phyloP scores from a whole-genome alignment of 2,329 filamentous ascomycete genomes.

The Exophiala sp. region DNA sequence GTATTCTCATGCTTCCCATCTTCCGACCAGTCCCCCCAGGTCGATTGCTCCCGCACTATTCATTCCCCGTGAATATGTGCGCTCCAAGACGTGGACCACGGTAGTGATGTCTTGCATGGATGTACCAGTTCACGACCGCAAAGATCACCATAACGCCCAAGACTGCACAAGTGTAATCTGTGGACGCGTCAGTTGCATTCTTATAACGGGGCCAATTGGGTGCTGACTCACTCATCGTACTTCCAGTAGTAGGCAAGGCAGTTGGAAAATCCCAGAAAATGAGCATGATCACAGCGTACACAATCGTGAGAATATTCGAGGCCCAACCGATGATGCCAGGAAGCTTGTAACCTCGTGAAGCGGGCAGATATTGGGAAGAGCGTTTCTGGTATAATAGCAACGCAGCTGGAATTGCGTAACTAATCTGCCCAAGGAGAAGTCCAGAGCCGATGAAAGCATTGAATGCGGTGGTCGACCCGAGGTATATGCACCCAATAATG shows the following conservation, averaged over 20 bases:
- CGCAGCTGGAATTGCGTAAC: conserved; percentile 30
- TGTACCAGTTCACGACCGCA: conserved; percentile 25
- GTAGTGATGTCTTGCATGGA: conserved; percentile 23
- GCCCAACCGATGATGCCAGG: conserved; percentile 28
- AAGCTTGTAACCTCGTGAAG: not conserved
- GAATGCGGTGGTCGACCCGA: conserved; percentile 21
- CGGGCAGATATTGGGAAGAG: conserved; percentile 23
- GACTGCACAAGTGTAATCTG: conserved; percentile 24
- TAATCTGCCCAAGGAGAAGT: conserved; percentile 20
- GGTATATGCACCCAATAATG: conserved; percentile 19
- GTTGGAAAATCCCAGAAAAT: conserved; percentile 33
- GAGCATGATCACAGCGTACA: conserved; percentile 26
- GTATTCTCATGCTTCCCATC: too few relatives aligned
- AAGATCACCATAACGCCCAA: conserved; percentile 22
- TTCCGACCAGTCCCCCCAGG: too few relatives aligned
- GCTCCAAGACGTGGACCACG: conserved; percentile 11
- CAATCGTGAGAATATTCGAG: conserved; percentile 28
- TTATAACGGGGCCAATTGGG: not conserved
- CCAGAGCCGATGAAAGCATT: conserved; percentile 29
- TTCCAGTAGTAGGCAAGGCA: conserved; percentile 26
- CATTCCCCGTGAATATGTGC: too few relatives aligned
- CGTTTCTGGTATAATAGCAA: conserved; percentile 30
- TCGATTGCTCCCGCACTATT: too few relatives aligned
- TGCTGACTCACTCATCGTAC: conserved; percentile 28
- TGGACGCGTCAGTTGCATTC: not conserved